Evolutionary conservation across 2,329 filamentous ascomycete genomes (phyloP).

Genomic region (Pyrenochaeta sp.): DNA sequence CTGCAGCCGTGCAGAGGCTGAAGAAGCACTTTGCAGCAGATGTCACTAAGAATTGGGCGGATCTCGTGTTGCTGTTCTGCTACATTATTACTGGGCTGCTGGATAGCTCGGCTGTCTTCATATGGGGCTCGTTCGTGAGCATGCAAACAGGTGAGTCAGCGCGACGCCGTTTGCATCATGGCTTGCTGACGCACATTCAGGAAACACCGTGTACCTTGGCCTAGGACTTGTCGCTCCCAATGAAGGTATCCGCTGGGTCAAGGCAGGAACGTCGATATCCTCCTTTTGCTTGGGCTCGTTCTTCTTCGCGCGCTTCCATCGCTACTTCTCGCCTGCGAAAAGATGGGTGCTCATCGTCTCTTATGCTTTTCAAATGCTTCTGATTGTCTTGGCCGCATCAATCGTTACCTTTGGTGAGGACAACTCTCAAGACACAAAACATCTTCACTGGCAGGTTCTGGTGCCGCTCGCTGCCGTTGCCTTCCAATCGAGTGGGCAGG

Average conservation of each 20-base stretch:
- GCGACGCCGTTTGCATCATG: background rate
- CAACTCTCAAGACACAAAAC: conserved; percentile 35
- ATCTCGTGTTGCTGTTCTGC: conserved; percentile 74
- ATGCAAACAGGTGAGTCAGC: conserved; percentile 76
- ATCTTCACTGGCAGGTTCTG: conserved; percentile 62
- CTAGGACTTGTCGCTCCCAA: conserved; percentile 71
- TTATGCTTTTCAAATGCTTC: conserved; percentile 52
- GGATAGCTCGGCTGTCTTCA: conserved; percentile 78
- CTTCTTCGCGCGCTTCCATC: conserved; percentile 74
- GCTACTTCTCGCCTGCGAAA: conserved; percentile 66
- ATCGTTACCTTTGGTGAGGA: conserved; percentile 54
- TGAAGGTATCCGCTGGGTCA: conserved; percentile 69
- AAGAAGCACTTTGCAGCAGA: conserved; percentile 54
- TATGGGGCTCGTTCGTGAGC: conserved; percentile 82
- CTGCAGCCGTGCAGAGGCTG: conserved; percentile 18
- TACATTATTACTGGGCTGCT: conserved; percentile 81
- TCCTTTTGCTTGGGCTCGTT: conserved; percentile 78
- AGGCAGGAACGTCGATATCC: conserved; percentile 73
- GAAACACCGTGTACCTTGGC: conserved; percentile 82
- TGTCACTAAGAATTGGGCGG: conserved; percentile 69
- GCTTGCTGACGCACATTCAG: conserved; percentile 31
- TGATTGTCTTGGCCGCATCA: conserved; percentile 52
- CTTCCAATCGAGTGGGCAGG: conserved; percentile 81
- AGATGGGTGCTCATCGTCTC: conserved; percentile 69
- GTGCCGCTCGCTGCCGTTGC: conserved; percentile 74